phyloP scores from a whole-genome alignment of 805 yeast species.

The Pichia exigua region DNA sequence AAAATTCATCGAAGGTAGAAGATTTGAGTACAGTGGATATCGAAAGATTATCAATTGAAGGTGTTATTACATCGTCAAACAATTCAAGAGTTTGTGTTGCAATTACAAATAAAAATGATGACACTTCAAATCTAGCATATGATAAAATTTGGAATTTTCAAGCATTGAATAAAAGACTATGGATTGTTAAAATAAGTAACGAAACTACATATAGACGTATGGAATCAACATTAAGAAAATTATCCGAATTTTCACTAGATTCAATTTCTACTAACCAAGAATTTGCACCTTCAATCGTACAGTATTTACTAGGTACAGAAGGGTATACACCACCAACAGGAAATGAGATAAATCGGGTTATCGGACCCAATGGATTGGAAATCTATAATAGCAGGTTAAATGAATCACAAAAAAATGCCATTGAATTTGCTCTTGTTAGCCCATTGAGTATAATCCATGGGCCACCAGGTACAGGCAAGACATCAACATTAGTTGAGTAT shows the following conservation, averaged over 20 bases:
- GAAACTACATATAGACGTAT: conserved; percentile 70
- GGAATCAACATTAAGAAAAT: conserved; percentile 66
- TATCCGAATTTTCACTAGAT: conserved; percentile 38
- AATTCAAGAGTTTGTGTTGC: conserved; percentile 45
- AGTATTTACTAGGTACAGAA: conserved; percentile 39
- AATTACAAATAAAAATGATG: conserved; percentile 26
- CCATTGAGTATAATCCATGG: conserved; percentile 58
- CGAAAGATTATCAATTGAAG: conserved; percentile 36
- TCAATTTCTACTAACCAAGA: conserved; percentile 22
- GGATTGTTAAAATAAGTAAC: conserved; percentile 63
- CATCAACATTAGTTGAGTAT: conserved; percentile 76
- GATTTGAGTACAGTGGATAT: conserved; percentile 20
- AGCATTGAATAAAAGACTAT: conserved; percentile 30
- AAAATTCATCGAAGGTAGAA: conserved; percentile 25
- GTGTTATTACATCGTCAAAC: conserved; percentile 55
- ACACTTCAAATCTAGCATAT: neutral
- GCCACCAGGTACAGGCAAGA: conserved; percentile 81
- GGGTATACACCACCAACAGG: conserved; percentile 26
- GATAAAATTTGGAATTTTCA: conserved; percentile 6
- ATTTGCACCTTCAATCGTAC: conserved; percentile 27
- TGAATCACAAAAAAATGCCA: conserved; percentile 66
- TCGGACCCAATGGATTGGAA: neutral
- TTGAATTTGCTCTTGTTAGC: conserved; percentile 56
- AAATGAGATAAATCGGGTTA: neutral
- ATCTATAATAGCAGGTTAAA: conserved; percentile 46